Percentiles rank a stretch among this genome's conserved stretches.
Conservation (phyloP, 768 basidiomycete genomes). For the Pleurotus salmoneostramineus region DNA sequence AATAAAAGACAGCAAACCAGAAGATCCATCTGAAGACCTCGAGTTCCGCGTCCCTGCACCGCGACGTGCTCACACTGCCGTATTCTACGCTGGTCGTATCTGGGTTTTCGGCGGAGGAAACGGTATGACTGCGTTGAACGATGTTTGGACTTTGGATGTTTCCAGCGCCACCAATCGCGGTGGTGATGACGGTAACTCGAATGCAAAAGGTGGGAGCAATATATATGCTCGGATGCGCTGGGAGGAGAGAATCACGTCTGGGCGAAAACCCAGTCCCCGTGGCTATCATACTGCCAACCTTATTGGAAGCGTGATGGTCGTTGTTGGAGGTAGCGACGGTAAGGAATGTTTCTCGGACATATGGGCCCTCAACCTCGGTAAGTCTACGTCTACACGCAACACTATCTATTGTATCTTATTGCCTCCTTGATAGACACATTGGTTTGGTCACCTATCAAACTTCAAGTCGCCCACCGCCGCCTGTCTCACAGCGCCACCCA, state of each 20-base stretch:
- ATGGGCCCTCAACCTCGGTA: conserved; percentile 84
- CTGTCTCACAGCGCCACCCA: conserved; percentile 86
- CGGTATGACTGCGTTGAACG: conserved; percentile 84
- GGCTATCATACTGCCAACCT: conserved; percentile 93
- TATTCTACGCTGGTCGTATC: conserved; percentile 65
- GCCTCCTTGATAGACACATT: conserved; percentile 29
- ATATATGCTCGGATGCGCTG: conserved; percentile 40
- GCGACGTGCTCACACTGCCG: conserved; percentile 86
- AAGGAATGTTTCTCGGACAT: conserved; percentile 85
- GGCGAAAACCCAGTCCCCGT: conserved; percentile 55
- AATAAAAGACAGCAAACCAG: too few relatives aligned
- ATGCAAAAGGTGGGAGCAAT: neutral
- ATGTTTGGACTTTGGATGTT: conserved; percentile 85
- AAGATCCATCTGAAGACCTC: conserved; percentile 5
- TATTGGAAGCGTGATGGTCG: conserved; percentile 79
- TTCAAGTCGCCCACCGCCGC: conserved; percentile 35
- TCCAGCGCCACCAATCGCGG: conserved; percentile 25
- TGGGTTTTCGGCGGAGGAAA: conserved; percentile 96
- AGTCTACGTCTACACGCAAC: conserved; percentile 18
- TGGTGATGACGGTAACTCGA: conserved; percentile 6
- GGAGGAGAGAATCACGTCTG: conserved; percentile 54
- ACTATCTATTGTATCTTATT: neutral
- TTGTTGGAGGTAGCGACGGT: conserved; percentile 91
- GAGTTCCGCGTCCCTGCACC: conserved; percentile 43
- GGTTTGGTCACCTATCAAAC: conserved; percentile 44